These are phyloP conservation scores for Tulasnella sp. DNA, from an alignment of 768 basidiomycete species.

Conservation along the genomic window DNA sequence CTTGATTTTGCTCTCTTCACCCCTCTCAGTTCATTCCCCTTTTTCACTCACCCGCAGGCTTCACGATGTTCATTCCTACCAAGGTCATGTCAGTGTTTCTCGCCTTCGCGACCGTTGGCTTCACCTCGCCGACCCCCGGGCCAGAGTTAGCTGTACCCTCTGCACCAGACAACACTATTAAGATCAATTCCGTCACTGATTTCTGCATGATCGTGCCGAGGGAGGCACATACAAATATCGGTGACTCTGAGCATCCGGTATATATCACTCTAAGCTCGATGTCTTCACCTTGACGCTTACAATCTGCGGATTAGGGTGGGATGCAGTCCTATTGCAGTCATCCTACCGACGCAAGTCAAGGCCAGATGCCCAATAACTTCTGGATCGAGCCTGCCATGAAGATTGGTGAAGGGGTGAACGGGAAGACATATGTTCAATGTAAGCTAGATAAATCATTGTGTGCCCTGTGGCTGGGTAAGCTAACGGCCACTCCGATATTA, in stretches of 20 bases:
- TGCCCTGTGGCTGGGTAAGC: background rate
- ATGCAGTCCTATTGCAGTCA: constrained; percentile 6
- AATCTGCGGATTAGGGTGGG: constrained; percentile 4
- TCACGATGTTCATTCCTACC: too few species aligned
- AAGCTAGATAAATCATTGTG: background rate
- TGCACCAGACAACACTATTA: constrained; percentile 3
- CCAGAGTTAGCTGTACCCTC: background rate
- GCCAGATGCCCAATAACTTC: constrained; percentile 10
- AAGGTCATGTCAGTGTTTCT: too few species aligned
- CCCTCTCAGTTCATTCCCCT: too few species aligned
- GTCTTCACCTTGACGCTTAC: too few species aligned
- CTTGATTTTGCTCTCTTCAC: too few species aligned
- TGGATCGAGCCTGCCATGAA: constrained; percentile 9
- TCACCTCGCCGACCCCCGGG: too few species aligned
- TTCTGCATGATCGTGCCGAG: constrained; percentile 17
- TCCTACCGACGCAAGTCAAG: background rate
- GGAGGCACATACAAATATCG: constrained; percentile 12
- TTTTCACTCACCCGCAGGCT: too few species aligned
- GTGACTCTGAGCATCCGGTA: constrained; percentile 15
- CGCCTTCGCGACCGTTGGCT: too few species aligned
- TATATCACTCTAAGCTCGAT: background rate
- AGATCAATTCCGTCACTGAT: constrained; percentile 2
- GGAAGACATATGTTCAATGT: constrained; percentile 9
- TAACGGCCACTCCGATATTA: background rate
- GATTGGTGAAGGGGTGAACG: constrained; percentile 1